Conservation (phyloP, 495 filamentous ascomycete species). For the Aspergillus baeticus region DNA sequence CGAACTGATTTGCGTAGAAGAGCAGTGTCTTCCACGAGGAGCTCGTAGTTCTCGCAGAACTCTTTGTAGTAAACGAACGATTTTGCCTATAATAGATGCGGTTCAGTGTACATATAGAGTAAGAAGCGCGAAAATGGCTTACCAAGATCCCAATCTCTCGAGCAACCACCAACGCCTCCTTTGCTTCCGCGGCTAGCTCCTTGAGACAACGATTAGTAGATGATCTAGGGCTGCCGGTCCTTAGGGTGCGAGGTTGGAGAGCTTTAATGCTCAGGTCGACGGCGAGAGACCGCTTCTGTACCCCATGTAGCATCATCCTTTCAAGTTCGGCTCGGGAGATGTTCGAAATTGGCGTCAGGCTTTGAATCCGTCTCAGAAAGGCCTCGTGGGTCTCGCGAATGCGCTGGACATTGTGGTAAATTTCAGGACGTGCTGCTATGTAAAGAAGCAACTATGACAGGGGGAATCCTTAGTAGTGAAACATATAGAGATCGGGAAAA, state of each 20-base stretch:
- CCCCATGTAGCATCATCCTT: constrained; percentile 18
- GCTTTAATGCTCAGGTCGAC: constrained; percentile 31
- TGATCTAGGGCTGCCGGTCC: constrained; percentile 27
- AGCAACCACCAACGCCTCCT: constrained; percentile 71
- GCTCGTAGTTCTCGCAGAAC: constrained; percentile 82
- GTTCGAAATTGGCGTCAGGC: constrained; percentile 30
- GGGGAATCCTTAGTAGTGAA: background rate
- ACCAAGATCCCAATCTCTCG: constrained; percentile 75
- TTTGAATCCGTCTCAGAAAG: constrained; percentile 36
- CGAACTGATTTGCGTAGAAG: constrained; percentile 65
- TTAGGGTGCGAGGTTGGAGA: constrained; percentile 31
- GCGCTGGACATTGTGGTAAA: constrained; percentile 43
- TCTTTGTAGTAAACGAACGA: constrained; percentile 85
- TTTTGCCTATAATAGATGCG: constrained; percentile 54
- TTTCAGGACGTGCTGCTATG: constrained; percentile 34
- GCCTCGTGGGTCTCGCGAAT: constrained; percentile 46
- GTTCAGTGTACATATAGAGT: background rate
- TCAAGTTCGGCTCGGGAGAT: constrained; percentile 19
- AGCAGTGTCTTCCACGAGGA: constrained; percentile 75
- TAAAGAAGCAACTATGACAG: constrained; percentile 34
- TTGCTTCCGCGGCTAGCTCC: constrained; percentile 63
- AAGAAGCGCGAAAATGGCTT: constrained; percentile 16
- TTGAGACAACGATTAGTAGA: constrained; percentile 28
- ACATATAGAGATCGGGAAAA: background rate
- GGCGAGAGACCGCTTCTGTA: constrained; percentile 21